phyloP scores from a whole-genome alignment of 108 stramenopile species.

The Nitzschia sp. region DNA sequence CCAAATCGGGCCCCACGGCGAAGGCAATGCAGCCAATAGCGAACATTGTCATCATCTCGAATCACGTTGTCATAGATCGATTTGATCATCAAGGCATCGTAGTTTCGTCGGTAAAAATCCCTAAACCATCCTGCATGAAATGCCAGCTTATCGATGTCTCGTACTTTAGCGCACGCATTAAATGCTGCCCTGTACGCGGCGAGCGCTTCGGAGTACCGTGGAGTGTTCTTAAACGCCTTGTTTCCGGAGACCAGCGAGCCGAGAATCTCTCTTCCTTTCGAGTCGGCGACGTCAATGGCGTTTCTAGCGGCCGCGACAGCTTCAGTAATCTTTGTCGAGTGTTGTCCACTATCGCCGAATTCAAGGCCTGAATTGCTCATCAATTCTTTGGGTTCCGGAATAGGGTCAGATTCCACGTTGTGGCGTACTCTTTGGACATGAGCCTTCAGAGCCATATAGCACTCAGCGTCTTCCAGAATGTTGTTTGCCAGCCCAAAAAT shows the following conservation, averaged over 20 bases:
- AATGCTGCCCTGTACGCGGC: constrained; percentile 71
- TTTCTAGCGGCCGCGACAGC: constrained; percentile 43
- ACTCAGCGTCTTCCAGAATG: constrained; percentile 85
- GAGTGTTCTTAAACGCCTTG: constrained; percentile 25
- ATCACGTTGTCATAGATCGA: constrained; percentile 80
- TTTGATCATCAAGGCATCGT: constrained; percentile 85
- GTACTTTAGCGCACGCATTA: constrained; percentile 66
- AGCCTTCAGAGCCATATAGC: constrained; percentile 76
- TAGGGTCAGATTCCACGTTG: constrained; percentile 65
- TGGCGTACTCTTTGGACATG: constrained; percentile 81
- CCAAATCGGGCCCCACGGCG: constrained; percentile 32
- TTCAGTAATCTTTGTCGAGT: constrained; percentile 43
- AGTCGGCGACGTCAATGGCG: constrained; percentile 60
- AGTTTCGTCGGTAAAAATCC: constrained; percentile 81
- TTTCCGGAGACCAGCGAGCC: constrained; percentile 16
- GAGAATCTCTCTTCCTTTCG: constrained; percentile 43
- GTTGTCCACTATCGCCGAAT: constrained; percentile 34
- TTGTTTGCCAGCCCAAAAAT: constrained; percentile 70
- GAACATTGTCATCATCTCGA: constrained; percentile 79
- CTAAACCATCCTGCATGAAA: constrained; percentile 86
- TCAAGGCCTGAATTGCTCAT: constrained; percentile 5
- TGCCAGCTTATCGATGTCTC: constrained; percentile 72
- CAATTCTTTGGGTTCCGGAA: constrained; percentile 61
- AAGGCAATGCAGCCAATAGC: constrained; percentile 62
- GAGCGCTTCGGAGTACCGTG: constrained; percentile 45